phyloP scores from a whole-genome alignment of 1,139 yeast genomes.

The Tardiomyces blankii region DNA sequence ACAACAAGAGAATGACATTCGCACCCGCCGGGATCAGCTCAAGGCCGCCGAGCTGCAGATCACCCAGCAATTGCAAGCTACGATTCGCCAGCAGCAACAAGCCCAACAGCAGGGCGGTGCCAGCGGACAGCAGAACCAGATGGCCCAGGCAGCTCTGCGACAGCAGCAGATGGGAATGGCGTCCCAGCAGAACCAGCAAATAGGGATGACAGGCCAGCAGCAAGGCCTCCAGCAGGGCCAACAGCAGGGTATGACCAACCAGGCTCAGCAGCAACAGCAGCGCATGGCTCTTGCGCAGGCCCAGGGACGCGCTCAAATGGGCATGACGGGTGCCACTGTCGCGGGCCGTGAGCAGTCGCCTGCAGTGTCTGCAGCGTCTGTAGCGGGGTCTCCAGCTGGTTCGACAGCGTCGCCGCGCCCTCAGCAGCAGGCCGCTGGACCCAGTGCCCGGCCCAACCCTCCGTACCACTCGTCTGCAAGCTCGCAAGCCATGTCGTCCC shows the following conservation, averaged over 20 bases:
- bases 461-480: constrained; percentile 13
- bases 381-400: constrained; percentile 3
- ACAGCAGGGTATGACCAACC: constrained; percentile 9
- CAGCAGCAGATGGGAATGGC: constrained; percentile 6
- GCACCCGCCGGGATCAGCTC: constrained; percentile 9
- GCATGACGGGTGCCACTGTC: constrained; percentile 5
- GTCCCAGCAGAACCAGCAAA: constrained; percentile 9
- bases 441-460: constrained; percentile 21
- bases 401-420: constrained; percentile 5
- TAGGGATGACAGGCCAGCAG: constrained; percentile 11
- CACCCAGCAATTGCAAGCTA: constrained; percentile 15
- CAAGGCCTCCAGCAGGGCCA: constrained; percentile 14
- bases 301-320: constrained; percentile 5
- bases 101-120: constrained; percentile 3
- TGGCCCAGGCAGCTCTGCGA: constrained; percentile 6
- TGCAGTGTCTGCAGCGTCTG: constrained; percentile 4
- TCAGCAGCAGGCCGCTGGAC: constrained; percentile 15
- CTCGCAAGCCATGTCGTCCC: constrained; percentile 17
- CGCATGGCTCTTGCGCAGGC: constrained; percentile 2
- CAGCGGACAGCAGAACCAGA: constrained; percentile 6
- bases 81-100: constrained; percentile 10
- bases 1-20: constrained; percentile 2
- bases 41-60: constrained; percentile 15
- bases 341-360: constrained; percentile 5
- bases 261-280: constrained; percentile 8